phyloP scores from a whole-genome alignment of 371 early-diverging fungal genomes.

The Amoeboaphelidium protococcarum region DNA sequence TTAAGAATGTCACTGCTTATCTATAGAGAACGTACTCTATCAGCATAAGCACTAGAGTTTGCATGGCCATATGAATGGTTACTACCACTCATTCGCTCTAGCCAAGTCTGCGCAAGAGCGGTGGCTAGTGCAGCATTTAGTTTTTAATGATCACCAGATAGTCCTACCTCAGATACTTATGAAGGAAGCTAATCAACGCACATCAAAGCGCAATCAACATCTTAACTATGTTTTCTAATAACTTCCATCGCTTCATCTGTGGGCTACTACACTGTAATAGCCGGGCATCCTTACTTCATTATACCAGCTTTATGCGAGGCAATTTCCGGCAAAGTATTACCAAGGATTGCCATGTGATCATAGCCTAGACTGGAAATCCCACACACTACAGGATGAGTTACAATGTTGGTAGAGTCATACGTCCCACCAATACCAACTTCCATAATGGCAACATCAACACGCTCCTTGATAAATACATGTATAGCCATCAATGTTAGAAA shows the following conservation, averaged over 20 bases:
- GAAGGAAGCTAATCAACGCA: too few species aligned
- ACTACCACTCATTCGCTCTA: too few species aligned
- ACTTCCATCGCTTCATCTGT: slow-evolving; percentile 42
- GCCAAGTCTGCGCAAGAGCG: not conserved
- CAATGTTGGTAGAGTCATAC: slow-evolving; percentile 56
- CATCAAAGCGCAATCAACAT: too few species aligned
- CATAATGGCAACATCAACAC: slow-evolving; percentile 43
- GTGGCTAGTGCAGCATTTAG: not conserved
- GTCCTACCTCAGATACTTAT: not conserved
- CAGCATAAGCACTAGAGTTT: too few species aligned
- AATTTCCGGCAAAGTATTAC: slow-evolving; percentile 44
- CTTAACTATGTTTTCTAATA: too few species aligned
- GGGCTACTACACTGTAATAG: not conserved
- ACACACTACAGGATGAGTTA: slow-evolving; percentile 36
- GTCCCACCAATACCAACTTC: slow-evolving; percentile 66
- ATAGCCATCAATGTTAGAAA: slow-evolving; percentile 66
- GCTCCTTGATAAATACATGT: slow-evolving; percentile 55
- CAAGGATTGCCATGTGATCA: slow-evolving; percentile 45
- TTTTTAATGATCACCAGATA: not conserved
- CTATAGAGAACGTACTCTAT: too few species aligned
- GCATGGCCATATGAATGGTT: too few species aligned
- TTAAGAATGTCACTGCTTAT: slow-evolving; percentile 10
- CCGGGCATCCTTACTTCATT: slow-evolving; percentile 24
- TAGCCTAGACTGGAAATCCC: slow-evolving; percentile 55
- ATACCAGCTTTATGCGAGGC: slow-evolving; percentile 88